Conservation (phyloP, 192 early-diverging fungal species). For the Linnemannia zychae region DNA sequence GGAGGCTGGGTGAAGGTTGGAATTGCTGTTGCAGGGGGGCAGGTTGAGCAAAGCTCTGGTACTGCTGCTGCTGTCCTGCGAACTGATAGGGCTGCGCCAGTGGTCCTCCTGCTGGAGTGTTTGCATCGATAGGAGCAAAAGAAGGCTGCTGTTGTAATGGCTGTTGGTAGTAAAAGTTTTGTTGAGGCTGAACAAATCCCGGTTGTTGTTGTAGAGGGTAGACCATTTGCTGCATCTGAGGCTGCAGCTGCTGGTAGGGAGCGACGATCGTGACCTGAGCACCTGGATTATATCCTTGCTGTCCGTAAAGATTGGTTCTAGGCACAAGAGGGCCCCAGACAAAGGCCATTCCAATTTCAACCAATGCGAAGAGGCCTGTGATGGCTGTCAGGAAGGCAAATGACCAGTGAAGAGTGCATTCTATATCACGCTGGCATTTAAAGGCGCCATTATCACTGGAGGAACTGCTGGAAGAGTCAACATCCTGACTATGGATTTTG, state of each 20-base stretch:
- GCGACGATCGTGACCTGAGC: not conserved
- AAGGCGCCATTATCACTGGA: not conserved
- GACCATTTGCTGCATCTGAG: not conserved
- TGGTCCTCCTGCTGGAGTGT: not conserved
- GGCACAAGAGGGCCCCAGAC: not conserved
- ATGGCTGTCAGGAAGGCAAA: not conserved
- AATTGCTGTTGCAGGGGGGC: not conserved
- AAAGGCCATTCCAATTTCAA: not conserved
- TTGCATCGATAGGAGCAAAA: not conserved
- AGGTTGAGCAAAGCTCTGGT: conserved; percentile 5
- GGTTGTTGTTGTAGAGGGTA: not conserved
- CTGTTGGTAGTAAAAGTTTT: not conserved
- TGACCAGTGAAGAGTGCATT: not conserved
- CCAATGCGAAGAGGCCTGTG: not conserved
- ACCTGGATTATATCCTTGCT: not conserved
- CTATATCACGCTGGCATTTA: no score
- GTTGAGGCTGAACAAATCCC: not conserved
- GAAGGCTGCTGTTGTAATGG: not conserved
- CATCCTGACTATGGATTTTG: no score
- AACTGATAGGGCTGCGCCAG: not conserved
- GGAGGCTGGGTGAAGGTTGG: not conserved
- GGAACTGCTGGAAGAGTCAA: no score
- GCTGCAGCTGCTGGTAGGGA: not conserved
- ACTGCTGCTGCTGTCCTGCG: not conserved
- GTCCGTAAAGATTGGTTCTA: not conserved